A percentile compares a stretch with the other conserved stretches of the same genome.
Conservation (phyloP, 164 flowering plant species). For the Stephania cephalantha region DNA sequence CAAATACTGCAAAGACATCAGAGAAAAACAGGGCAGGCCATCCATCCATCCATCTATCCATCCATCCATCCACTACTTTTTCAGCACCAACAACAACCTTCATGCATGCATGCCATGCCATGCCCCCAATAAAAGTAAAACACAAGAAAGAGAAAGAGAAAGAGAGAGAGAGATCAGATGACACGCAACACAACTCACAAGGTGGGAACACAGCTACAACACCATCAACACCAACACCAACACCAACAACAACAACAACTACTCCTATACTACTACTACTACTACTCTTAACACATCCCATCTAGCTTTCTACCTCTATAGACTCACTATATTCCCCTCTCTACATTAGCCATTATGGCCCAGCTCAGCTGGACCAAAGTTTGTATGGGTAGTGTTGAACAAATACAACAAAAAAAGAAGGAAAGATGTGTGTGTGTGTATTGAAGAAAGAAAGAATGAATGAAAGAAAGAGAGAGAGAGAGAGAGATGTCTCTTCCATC, state of each 20-base stretch:
- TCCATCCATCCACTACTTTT: slow-evolving; percentile 13
- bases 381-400: slow-evolving; percentile 17
- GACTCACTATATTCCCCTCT: slow-evolving; percentile 2
- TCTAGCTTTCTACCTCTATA: slow-evolving; percentile 5
- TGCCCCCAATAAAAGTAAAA: slow-evolving; percentile 4
- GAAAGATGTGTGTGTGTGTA: not conserved
- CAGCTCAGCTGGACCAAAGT: slow-evolving; percentile 57
- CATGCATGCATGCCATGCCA: not conserved
- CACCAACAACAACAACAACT: not conserved
- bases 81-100: slow-evolving; percentile 8
- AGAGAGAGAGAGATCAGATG: not conserved
- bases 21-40: slow-evolving; percentile 10
- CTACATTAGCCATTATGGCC: slow-evolving; percentile 30
- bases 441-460: not conserved
- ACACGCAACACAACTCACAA: not conserved
- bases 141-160: not conserved
- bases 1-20: slow-evolving; percentile 10
- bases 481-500: slow-evolving; percentile 35
- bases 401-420: slow-evolving; percentile 20
- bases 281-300: not conserved
- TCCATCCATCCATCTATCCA: not conserved
- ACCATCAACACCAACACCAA: not conserved
- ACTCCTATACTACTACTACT: not conserved
- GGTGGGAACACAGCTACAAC: not conserved
- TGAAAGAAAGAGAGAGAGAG: slow-evolving; percentile 12